Base-by-base conservation (phyloP, 2,329 filamentous ascomycete species). In the Arthrobotrys megalospora region DNA sequence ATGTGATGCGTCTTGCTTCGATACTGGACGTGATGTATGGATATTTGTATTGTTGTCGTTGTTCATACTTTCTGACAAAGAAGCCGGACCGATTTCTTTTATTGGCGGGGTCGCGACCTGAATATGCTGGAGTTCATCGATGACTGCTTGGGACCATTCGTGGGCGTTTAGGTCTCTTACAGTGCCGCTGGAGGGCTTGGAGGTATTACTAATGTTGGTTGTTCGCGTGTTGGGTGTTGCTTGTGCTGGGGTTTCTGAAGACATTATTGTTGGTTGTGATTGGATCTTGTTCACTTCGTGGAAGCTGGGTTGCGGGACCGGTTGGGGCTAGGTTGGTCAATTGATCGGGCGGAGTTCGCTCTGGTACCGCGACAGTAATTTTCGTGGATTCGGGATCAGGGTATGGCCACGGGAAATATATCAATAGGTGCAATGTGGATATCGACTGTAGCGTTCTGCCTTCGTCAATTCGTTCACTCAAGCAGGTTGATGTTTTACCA, bases 131-230 rank as follows among this genome's bases (percentile, higher is more conserved):
- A 77, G 50, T 21, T 71, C 73, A 36, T 60, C 64, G 6, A 77
- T 60, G 11, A 77, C 66, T 1, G 58, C 66, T 43, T 67, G 48
- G 5, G 73, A 77, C 73, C 73, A 77, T 55, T 77, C 73, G 4
- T 77, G 66, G 45, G 73, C 73, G 28, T 65, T 68, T 14, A 77
- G 41, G 19, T 77, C 73, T 63, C 16, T 65, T 2, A 16, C 34
- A 6, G 52, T 43, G 32, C 32, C 6, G 32, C 24, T 28, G 24
- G 24, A 28, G 24, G 24, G 24, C 24, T 28, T 28, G 24, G 24
- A 28, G 24, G 55, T 19, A 28, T 10, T 36, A 28, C 5, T 10
- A 36, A 12, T 43, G 21, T 11, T 16, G 2, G 36, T 60, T 60
- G 36, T 43, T 43, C 12, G n/a, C n/a, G 38, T 63, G 58, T 64